Conservation (phyloP, 2,329 filamentous ascomycete species). For the Mycosphaerelloides madeirae region DNA sequence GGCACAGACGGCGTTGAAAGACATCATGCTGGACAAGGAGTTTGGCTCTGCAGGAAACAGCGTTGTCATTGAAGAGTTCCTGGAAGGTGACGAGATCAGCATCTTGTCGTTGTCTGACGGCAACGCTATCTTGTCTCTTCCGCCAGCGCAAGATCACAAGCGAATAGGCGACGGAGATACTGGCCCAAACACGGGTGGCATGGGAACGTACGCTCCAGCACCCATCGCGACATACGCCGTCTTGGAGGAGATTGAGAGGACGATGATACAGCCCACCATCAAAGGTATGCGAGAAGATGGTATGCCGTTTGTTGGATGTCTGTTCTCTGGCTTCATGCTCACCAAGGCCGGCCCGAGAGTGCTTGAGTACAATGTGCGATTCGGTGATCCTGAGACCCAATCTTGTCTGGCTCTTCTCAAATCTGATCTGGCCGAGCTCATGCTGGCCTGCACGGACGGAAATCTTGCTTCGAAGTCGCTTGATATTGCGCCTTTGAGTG, state of each 20-base stretch:
- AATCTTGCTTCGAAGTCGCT: constrained; percentile 55
- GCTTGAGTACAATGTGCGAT: constrained; percentile 89
- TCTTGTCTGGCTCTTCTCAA: constrained; percentile 77
- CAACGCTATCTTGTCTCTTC: constrained; percentile 73
- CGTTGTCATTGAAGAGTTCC: constrained; percentile 91
- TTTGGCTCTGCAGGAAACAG: constrained; percentile 84
- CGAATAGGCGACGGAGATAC: constrained; percentile 83
- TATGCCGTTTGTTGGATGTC: constrained; percentile 65
- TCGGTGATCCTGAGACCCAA: constrained; percentile 89
- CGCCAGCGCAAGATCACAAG: constrained; percentile 95
- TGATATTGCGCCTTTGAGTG: constrained; percentile 52
- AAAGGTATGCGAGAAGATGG: constrained; percentile 77
- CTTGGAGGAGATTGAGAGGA: constrained; percentile 71
- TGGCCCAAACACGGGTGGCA: constrained; percentile 92
- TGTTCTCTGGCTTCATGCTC: constrained; percentile 94
- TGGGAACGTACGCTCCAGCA: constrained; percentile 91
- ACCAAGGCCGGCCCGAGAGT: constrained; percentile 74
- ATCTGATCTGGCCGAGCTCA: constrained; percentile 80
- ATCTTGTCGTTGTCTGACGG: constrained; percentile 91
- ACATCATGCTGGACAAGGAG: constrained; percentile 84
- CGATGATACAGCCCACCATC: constrained; percentile 84
- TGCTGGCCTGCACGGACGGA: constrained; percentile 76
- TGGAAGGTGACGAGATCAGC: constrained; percentile 87
- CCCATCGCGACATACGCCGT: constrained; percentile 51
- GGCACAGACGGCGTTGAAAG: constrained; percentile 72